phyloP scores from a whole-genome alignment of 2,329 filamentous ascomycete genomes.

The Pseudogymnoascus sp. region DNA sequence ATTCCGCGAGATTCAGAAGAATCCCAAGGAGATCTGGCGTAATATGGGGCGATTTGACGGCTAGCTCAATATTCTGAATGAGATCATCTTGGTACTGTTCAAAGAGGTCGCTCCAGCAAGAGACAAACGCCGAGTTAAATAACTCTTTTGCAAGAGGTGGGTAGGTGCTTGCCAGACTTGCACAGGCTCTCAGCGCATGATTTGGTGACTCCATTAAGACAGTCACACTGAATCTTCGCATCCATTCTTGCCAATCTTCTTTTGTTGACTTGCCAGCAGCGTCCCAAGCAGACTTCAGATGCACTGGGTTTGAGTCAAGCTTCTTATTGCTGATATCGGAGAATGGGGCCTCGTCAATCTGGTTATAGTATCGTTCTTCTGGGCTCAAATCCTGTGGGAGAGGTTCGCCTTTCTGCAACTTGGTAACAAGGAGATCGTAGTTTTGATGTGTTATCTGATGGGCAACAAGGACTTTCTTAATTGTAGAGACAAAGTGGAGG shows the following conservation, averaged over 20 bases:
- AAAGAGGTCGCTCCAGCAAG: conserved; percentile 96
- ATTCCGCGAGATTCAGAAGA: conserved; percentile 91
- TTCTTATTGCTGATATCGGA: conserved; percentile 87
- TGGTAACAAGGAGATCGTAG: conserved; percentile 86
- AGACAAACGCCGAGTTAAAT: conserved; percentile 98
- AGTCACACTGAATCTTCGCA: conserved; percentile 91
- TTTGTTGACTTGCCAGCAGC: conserved; percentile 93
- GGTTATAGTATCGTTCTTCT: conserved; percentile 70
- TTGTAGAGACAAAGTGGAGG: conserved; percentile 83
- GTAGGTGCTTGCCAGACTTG: conserved; percentile 83
- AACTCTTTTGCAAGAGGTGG: conserved; percentile 84
- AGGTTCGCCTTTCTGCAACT: conserved; percentile 88
- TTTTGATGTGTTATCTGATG: conserved; percentile 83
- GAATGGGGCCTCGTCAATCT: conserved; percentile 71
- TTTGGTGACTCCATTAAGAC: conserved; percentile 92
- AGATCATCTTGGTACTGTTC: conserved; percentile 96
- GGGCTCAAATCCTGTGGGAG: conserved; percentile 92
- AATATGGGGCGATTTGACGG: conserved; percentile 90
- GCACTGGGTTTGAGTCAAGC: conserved; percentile 92
- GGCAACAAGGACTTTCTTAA: conserved; percentile 76
- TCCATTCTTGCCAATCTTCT: conserved; percentile 99
- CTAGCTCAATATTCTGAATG: conserved; percentile 89
- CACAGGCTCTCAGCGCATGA: conserved; percentile 87
- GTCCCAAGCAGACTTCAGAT: conserved; percentile 95
- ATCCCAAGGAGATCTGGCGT: conserved; percentile 92